Base-by-base conservation (phyloP, 2,329 filamentous ascomycete genomes). In the Fusarium sp. region DNA sequence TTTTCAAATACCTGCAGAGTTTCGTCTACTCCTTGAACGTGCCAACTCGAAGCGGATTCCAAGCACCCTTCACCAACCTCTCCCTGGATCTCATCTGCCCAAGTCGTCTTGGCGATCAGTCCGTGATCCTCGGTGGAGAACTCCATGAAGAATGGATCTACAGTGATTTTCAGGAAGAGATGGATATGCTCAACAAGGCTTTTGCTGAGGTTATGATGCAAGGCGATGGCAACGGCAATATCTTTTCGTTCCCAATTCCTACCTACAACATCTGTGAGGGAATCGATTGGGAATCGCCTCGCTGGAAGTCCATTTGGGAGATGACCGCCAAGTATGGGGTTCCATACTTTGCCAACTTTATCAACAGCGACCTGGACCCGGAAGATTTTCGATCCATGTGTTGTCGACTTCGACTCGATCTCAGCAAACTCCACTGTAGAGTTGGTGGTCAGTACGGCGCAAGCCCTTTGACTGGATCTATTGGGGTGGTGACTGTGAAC, bases 1-100 rank as follows among this genome's bases (percentile, higher is more conserved):
- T 78, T 34, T 77, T 77, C 38, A 77, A 77, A 37, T 76, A 64
- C 4, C 60, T 77, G 0, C 76, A 77, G 16, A 77, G 76, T 18
- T 78, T 77, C 16, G 76, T 77, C 24, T 78, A 77, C 59, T 77
- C 76, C 2, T 67, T 77, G n/a, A 77, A 77, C 4, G 76, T 77
- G 8, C 76, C 76, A 4, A 77, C 76, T 1, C 62, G 76, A 50
- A 77, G 76, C 13, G 76, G 76, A 6, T 77, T 77, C 2, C 76
- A 77, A 34, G 71, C 76, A 1, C 76, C 76, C 1, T 77, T 77
- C 24, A 77, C 76, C 31, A 77, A 77, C 10, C 37, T 77, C 8
- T 78, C 76, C 0, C 52, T 77, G 5, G 76, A 77, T 2, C 11
- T 77, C 1, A 64, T 78, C 6, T 77, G 74, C 4, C 76, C 76